A percentile compares a stretch with the other conserved stretches of the same genome.
phyloP scores from a whole-genome alignment of 257 asterid genomes.

The Ophiorrhiza pumila region DNA sequence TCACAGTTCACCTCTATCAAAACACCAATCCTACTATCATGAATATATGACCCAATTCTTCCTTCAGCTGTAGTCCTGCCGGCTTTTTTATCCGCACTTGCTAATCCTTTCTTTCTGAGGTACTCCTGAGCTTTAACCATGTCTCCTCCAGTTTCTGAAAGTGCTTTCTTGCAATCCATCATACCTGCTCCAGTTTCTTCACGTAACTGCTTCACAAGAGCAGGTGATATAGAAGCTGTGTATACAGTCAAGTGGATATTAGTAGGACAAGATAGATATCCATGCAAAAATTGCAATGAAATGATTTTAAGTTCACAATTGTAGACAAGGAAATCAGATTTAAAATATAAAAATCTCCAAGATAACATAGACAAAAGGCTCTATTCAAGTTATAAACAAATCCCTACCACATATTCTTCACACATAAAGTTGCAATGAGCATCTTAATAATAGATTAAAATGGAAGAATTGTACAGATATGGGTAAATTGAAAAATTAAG shows the following conservation, averaged over 20 bases:
- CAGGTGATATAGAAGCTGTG: constrained; percentile 76
- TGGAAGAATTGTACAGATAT: background rate
- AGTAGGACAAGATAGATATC: constrained; percentile 3
- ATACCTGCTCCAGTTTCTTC: constrained; percentile 98
- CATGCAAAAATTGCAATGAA: background rate
- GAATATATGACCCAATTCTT: constrained; percentile 87
- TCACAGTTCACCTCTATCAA: constrained; percentile 88
- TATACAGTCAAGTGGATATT: constrained; percentile 11
- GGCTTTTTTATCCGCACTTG: constrained; percentile 90
- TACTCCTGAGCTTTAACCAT: constrained; percentile 67
- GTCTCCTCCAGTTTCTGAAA: constrained; percentile 82
- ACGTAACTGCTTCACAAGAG: constrained; percentile 88
- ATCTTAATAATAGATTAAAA: background rate
- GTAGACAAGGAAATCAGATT: background rate
- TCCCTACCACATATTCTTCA: background rate
- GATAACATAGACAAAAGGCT: background rate
- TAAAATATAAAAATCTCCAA: background rate
- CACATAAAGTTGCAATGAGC: background rate
- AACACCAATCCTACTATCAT: constrained; percentile 91
- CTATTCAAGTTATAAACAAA: too few species aligned
- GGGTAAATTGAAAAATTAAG: background rate
- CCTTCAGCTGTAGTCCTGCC: constrained; percentile 95
- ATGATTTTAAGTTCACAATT: background rate
- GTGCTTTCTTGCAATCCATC: constrained; percentile 98
- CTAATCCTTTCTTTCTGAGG: constrained; percentile 92